phyloP scores from a whole-genome alignment of 2,329 filamentous ascomycete genomes.

The Epichloe typhina region DNA sequence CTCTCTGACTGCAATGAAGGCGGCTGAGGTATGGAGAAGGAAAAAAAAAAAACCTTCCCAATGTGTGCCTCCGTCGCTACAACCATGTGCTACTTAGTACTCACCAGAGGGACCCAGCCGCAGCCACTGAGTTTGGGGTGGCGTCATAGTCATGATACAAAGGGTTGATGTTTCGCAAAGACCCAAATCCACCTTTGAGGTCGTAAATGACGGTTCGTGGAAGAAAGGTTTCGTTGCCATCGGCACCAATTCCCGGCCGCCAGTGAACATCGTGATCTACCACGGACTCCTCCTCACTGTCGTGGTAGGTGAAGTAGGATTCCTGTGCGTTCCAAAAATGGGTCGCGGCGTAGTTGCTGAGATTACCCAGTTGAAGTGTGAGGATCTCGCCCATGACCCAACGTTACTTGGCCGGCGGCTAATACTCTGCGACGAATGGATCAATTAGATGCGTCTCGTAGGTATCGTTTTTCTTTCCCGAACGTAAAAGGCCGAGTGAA shows the following conservation, averaged over 20 bases:
- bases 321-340: conserved; percentile 99
- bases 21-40: too few species aligned
- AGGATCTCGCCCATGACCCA: conserved; percentile 78
- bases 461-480: too few species aligned
- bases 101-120: conserved; percentile 22
- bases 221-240: conserved; percentile 83
- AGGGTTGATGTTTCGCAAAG: conserved; percentile 74
- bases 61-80: background rate
- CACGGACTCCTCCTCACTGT: conserved; percentile 20
- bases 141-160: conserved; percentile 84
- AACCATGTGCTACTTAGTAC: conserved; percentile 5
- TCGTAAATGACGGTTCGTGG: conserved; percentile 90
- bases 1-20: too few species aligned
- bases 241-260: conserved; percentile 64
- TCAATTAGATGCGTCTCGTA: too few species aligned
- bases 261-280: conserved; percentile 62
- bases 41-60: background rate
- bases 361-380: conserved; percentile 83
- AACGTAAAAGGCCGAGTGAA: too few species aligned
- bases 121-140: conserved; percentile 15
- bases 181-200: conserved; percentile 84
- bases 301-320: conserved; percentile 87
- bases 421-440: too few species aligned
- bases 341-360: conserved; percentile 83
- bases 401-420: too few species aligned